These are phyloP conservation scores for Prunus padus DNA, from an alignment of 306 rosid genomes.

Conservation along the genomic window DNA sequence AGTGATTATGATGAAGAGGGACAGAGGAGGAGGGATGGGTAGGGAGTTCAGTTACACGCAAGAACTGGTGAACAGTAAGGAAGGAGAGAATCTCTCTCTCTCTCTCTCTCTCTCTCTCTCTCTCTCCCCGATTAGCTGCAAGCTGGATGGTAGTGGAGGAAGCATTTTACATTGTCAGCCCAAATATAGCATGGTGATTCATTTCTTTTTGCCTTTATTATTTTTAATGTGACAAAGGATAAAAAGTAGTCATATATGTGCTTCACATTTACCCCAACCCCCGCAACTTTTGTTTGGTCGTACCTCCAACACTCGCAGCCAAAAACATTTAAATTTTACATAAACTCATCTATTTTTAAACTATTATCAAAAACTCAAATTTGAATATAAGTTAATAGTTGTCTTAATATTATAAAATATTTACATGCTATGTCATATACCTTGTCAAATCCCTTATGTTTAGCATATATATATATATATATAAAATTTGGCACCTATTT, in stretches of 20 bases:
- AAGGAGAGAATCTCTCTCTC: constrained; percentile 31
- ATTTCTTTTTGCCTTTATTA: constrained; percentile 24
- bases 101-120: constrained; percentile 1
- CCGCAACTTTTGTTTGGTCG: neutral
- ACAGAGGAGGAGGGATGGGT: constrained; percentile 1
- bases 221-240: neutral
- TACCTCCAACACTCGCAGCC: neutral
- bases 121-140: constrained; percentile 26
- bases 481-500: too few relatives aligned
- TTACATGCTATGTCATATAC: too few relatives aligned
- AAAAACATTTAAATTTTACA: neutral
- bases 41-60: constrained; percentile 39
- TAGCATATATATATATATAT: too few relatives aligned
- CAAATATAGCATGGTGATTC: constrained; percentile 42
- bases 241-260: neutral
- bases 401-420: too few relatives aligned
- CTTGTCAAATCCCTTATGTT: too few relatives aligned
- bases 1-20: constrained; percentile 40
- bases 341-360: too few relatives aligned
- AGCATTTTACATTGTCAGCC: constrained; percentile 57
- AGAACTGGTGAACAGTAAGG: constrained; percentile 1
- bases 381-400: too few relatives aligned
- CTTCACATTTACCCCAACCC: neutral
- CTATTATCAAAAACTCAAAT: too few relatives aligned
- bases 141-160: constrained; percentile 44